A percentile compares a stretch with the other conserved stretches of the same genome.
Conservation (phyloP, 176 grass and related monocot genomes). For the bread wheat (Triticum aestivum) region IWGSC_CS_RefSeq_v2.1 NC_057795.1:549538085-549538584, state of each 20-base stretch:
- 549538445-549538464: not conserved
- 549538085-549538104: no score
- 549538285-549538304: not conserved
- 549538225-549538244: not conserved
- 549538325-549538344: no score
- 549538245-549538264: not conserved
- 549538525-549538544: not conserved
- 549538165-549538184: not conserved
- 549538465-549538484: not conserved
- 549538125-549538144: not conserved
- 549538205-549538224: not conserved
- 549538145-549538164: not conserved
- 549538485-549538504: constrained; percentile 17
- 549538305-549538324: not conserved
- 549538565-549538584: not conserved
- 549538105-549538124: not conserved
- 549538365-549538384: not conserved
- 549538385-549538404: not conserved
- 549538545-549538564: not conserved
- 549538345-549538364: not conserved
- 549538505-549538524: not conserved
- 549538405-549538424: constrained; percentile 8
- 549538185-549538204: not conserved
- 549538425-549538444: not conserved
- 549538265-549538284: not conserved